Conservation (phyloP, 345 rosid genomes). For the Lepidium sativum region DNA sequence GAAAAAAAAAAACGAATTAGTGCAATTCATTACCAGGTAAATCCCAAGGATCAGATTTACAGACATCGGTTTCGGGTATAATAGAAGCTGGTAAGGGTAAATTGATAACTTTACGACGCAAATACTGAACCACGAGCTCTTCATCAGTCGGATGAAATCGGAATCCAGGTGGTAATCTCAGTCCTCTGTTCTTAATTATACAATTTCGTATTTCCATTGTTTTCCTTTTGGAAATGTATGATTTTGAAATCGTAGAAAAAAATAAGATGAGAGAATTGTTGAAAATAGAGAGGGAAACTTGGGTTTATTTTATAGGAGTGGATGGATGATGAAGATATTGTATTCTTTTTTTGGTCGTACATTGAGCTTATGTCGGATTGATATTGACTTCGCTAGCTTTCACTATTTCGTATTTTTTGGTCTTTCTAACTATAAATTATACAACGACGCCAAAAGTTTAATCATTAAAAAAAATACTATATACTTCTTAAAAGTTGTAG, state of each 20-base stretch:
- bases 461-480: background rate
- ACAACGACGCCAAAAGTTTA: too few relatives aligned
- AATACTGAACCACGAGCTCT: constrained; percentile 74
- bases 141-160: constrained; percentile 93
- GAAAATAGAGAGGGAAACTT: constrained; percentile 5
- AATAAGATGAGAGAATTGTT: background rate
- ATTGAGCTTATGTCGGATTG: background rate
- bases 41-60: constrained; percentile 93
- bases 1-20: background rate
- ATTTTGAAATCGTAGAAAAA: background rate
- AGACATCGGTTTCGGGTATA: constrained; percentile 83
- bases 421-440: background rate
- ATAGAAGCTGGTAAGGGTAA: constrained; percentile 79
- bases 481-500: background rate
- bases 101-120: constrained; percentile 49
- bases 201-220: constrained; percentile 46
- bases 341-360: background rate
- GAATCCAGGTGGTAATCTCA: constrained; percentile 84
- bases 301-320: constrained; percentile 15
- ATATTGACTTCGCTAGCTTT: background rate
- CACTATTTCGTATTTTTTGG: background rate
- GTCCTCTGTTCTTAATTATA: constrained; percentile 45
- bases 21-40: constrained; percentile 53
- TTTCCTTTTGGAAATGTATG: too few relatives aligned
- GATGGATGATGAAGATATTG: background rate